phyloP scores from a whole-genome alignment of 805 yeast genomes.

The Maudiozyma serrabonitensis region DNA sequence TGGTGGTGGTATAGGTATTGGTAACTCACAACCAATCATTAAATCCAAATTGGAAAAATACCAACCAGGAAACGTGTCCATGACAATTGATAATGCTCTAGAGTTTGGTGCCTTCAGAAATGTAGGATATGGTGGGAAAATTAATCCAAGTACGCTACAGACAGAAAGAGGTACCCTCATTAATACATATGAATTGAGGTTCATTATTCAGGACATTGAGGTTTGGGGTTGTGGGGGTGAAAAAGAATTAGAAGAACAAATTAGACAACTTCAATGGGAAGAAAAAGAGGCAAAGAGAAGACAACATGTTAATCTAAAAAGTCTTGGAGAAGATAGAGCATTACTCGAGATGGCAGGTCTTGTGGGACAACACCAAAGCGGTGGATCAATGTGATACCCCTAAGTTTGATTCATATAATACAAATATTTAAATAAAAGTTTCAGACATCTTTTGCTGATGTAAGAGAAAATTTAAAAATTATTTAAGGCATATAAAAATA shows the following conservation, averaged over 20 bases:
- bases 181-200: constrained; percentile 51
- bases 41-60: constrained; percentile 39
- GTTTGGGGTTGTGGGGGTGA: constrained; percentile 89
- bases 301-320: constrained; percentile 54
- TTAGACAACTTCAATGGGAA: constrained; percentile 84
- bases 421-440: too few relatives aligned
- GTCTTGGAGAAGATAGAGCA: constrained; percentile 74
- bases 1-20: constrained; percentile 82
- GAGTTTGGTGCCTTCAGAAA: constrained; percentile 79
- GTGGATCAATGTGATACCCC: constrained; percentile 36
- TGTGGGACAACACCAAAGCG: constrained; percentile 40
- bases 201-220: constrained; percentile 65
- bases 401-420: not conserved
- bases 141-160: constrained; percentile 28
- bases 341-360: constrained; percentile 75
- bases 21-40: constrained; percentile 53
- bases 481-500: too few relatives aligned
- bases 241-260: constrained; percentile 68
- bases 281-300: constrained; percentile 74
- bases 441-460: too few relatives aligned
- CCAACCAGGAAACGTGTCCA: constrained; percentile 66
- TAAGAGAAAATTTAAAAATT: too few relatives aligned
- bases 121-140: constrained; percentile 45
- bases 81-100: constrained; percentile 66
- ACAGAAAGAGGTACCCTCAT: constrained; percentile 14